phyloP scores from a whole-genome alignment of 371 early-diverging fungal species.

The Paraphysoderma sedebokerense region DNA sequence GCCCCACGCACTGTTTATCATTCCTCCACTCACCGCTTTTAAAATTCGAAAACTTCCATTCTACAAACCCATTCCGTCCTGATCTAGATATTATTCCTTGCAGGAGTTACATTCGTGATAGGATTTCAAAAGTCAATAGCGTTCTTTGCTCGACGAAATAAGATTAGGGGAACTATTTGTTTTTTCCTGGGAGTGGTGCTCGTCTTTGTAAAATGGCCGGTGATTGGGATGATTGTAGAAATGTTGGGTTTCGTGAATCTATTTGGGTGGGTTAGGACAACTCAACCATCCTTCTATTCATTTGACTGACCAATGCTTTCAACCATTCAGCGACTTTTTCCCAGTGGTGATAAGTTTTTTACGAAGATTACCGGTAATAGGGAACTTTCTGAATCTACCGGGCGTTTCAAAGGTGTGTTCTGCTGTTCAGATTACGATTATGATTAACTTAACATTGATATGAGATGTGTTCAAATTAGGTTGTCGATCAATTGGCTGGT shows the following conservation, averaged over 20 bases:
- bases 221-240: slow-evolving; percentile 81
- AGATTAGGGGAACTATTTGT: slow-evolving; percentile 71
- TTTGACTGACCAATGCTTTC: not conserved
- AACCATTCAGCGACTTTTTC: slow-evolving; percentile 73
- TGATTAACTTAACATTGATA: too few relatives aligned
- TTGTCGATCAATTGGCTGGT: too few relatives aligned
- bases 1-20: too few relatives aligned
- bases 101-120: slow-evolving; percentile 73
- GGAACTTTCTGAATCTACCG: slow-evolving; percentile 63
- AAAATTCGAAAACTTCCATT: slow-evolving; percentile 3
- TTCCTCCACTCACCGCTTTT: not conserved
- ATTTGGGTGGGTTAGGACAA: slow-evolving; percentile 54
- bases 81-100: slow-evolving; percentile 69
- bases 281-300: not conserved
- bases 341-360: slow-evolving; percentile 77
- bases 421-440: too few relatives aligned
- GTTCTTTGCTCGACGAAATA: slow-evolving; percentile 67
- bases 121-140: slow-evolving; percentile 63
- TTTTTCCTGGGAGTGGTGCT: slow-evolving; percentile 82
- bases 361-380: slow-evolving; percentile 74
- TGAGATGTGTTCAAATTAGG: too few relatives aligned
- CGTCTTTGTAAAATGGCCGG: slow-evolving; percentile 71
- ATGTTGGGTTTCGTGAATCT: slow-evolving; percentile 87
- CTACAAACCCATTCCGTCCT: not conserved
- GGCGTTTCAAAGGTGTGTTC: slow-evolving; percentile 47